Evolutionary conservation across 805 yeast species (phyloP).

Genomic region (Pichia exigua): DNA sequence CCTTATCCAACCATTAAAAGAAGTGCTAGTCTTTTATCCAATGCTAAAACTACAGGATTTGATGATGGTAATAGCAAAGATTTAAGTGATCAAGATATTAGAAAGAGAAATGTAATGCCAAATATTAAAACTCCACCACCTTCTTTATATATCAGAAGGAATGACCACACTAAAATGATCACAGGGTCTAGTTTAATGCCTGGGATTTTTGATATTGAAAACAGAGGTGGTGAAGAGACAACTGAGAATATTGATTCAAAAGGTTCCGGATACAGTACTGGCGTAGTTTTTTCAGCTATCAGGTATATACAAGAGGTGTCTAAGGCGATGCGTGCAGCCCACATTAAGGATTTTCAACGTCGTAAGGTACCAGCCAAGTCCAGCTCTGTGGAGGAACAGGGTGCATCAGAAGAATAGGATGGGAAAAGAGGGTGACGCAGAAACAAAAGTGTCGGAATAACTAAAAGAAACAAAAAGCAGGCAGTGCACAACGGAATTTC

Average conservation of each 20-base stretch:
- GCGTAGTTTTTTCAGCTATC: neutral
- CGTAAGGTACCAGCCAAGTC: constrained; percentile 31
- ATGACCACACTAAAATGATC: neutral
- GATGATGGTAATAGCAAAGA: constrained; percentile 83
- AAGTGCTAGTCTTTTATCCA: neutral
- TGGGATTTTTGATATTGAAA: neutral
- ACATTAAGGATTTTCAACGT: constrained; percentile 79
- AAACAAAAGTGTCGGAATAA: neutral
- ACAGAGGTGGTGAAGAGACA: neutral
- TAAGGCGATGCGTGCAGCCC: constrained; percentile 62
- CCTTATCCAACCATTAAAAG: constrained; percentile 52
- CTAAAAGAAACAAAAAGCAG: neutral
- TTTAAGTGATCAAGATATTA: constrained; percentile 86
- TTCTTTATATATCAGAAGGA: neutral
- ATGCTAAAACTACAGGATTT: constrained; percentile 18
- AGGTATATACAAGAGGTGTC: constrained; percentile 37
- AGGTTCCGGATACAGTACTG: neutral
- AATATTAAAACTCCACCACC: constrained; percentile 4
- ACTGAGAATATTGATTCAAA: neutral
- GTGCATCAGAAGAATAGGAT: constrained; percentile 7
- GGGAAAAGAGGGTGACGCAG: neutral
- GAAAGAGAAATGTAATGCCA: constrained; percentile 37
- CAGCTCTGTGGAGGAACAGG: constrained; percentile 9
- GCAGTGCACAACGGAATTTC: neutral
- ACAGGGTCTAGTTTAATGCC: neutral